Base-by-base conservation (phyloP, 2,329 filamentous ascomycete species). In the Madurella fahalii region DNA sequence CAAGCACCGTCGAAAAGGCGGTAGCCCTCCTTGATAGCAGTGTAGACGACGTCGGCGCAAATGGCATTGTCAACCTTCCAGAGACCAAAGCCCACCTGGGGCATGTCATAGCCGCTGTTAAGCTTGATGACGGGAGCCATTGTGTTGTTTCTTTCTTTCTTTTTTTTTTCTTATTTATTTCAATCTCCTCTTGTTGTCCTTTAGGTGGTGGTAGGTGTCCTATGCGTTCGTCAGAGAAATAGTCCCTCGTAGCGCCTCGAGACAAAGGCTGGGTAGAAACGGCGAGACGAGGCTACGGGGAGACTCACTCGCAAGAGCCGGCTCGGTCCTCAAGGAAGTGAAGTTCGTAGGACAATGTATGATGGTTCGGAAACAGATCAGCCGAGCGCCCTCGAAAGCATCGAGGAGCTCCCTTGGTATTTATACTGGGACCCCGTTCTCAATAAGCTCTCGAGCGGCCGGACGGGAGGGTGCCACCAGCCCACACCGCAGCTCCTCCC, bases 51-150 rank as follows among this genome's bases (percentile, higher is more conserved):
- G 65, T 93, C 87, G 65, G 89, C 84, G 67, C 82, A 85, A 52
- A 82, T 84, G 51, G 82, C 80, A 63, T 87, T 87, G 70, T 83
- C 83, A 61, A 94, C 87, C 77, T 94, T 94, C 89, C 89, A 94
- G 63, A 93, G 80, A 56, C 86, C 86, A 69, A 89, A 89, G 71
- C 86, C 86, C 61, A 89, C 85, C 69, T 86, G 81, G 67, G 86
- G 86, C 86, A 89, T 89, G 64, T 87, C 77, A 64, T 80, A 68
- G 72, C 84, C 83, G 71, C 77, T 83, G 73, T 75, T 85, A 59
- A 86, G 80, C 74, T 84, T 85, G 70, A 85, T 74, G 56, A 73
- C 70, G 59, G 62, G 48, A 49, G 57, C 54, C 64, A 65, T 67
- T 60, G 53, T 64, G 53, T 47, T 49, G 53, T 41, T 53, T 45